A percentile compares a stretch with the other conserved stretches of the same genome.
These are phyloP conservation scores for Naganishia sp. DNA, from an alignment of 1,284 basidiomycete genomes.

Conservation along the genomic window DNA sequence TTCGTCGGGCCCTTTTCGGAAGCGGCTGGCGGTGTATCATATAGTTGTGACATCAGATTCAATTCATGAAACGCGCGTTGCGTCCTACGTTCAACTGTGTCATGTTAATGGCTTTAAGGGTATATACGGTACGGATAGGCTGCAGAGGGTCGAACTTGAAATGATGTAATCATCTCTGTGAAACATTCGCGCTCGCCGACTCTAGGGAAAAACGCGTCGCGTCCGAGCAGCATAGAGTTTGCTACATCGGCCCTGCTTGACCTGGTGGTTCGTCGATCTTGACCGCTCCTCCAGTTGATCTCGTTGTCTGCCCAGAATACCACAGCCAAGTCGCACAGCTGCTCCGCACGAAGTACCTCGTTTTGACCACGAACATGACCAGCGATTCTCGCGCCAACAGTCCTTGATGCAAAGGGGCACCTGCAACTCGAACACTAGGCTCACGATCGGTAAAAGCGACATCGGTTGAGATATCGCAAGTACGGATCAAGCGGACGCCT, in stretches of 20 bases:
- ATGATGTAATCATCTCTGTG: not conserved
- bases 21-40: slow-evolving; percentile 10
- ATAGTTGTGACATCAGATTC: slow-evolving; percentile 27
- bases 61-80: not conserved
- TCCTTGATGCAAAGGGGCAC: too few species aligned
- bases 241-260: not conserved
- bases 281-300: not conserved
- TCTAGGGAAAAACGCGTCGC: slow-evolving; percentile 13
- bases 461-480: too few species aligned
- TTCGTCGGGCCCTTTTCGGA: slow-evolving; percentile 1
- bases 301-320: too few species aligned
- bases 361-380: too few species aligned
- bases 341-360: too few species aligned
- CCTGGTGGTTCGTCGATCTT: not conserved
- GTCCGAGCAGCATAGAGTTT: not conserved
- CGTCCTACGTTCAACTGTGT: not conserved
- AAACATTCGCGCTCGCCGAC: slow-evolving; percentile 2
- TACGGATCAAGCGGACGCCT: too few species aligned
- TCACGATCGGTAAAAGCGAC: too few species aligned
- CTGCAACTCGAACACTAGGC: too few species aligned
- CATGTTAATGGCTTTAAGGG: not conserved
- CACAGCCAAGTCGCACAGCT: too few species aligned
- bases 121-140: too few species aligned
- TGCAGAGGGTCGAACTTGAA: too few species aligned
- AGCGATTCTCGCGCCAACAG: too few species aligned